phyloP scores from a whole-genome alignment of 257 asterid genomes.

The Lycium barbarum region DNA sequence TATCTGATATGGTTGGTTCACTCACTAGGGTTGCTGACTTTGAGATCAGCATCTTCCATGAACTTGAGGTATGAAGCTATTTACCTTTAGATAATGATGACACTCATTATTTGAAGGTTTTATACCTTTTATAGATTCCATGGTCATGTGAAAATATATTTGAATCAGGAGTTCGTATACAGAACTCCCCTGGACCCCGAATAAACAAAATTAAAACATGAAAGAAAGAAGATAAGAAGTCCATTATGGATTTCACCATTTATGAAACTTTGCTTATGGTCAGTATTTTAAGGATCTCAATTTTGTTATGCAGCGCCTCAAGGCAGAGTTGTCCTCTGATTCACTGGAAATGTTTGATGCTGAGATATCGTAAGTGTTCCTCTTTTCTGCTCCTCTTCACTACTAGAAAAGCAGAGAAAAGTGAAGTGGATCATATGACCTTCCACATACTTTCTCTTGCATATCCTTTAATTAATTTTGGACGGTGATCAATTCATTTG shows the following conservation, averaged over 20 bases:
- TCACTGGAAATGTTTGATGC: slow-evolving; percentile 48
- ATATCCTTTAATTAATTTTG: slow-evolving; percentile 22
- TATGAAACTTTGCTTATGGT: not conserved
- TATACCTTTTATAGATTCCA: not conserved
- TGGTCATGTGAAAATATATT: not conserved
- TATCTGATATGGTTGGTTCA: slow-evolving; percentile 65
- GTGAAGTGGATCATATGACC: not conserved
- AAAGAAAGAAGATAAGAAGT: not conserved
- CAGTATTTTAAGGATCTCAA: not conserved
- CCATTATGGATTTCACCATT: not conserved
- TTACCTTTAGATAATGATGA: slow-evolving; percentile 2
- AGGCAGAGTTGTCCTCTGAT: slow-evolving; percentile 57
- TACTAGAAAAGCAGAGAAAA: not conserved
- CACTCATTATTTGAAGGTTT: slow-evolving; percentile 14
- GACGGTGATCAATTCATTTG: slow-evolving; percentile 1
- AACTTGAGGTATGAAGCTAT: slow-evolving; percentile 62
- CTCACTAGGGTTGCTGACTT: slow-evolving; percentile 66
- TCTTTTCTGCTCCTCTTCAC: slow-evolving; percentile 15
- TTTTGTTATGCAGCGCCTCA: slow-evolving; percentile 57
- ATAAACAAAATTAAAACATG: not conserved
- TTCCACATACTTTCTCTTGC: not conserved
- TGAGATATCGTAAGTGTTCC: slow-evolving; percentile 65
- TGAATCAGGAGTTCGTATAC: not conserved
- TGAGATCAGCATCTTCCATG: slow-evolving; percentile 54
- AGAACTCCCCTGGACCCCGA: not conserved